Evolutionary conservation across 1,284 basidiomycete genomes (phyloP), one percentile per base, ranked within the genome.

Genomic region (Apiotrichum brassicae): DNA sequence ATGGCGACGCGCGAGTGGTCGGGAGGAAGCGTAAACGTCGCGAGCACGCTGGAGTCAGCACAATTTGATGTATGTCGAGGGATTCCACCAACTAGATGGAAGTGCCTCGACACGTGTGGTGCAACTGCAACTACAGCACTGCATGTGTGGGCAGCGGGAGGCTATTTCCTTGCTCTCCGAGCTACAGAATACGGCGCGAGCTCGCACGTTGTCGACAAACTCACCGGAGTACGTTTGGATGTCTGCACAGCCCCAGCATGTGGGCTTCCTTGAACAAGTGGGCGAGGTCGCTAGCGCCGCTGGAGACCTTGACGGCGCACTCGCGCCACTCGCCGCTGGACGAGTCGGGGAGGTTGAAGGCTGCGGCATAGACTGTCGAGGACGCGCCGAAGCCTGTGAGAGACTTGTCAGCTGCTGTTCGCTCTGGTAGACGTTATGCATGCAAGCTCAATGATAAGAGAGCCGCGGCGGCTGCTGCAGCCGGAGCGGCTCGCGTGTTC

Each of bases 251-350:
- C 6, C 54, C 52, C 19, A 70, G 58, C 30, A 71, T 43, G 23
- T 60, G 51, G 4, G 63, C 57, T 45, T 71, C 69, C 23, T 57
- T 60, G 44, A 56, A 58, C 25, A 70, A 46, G 51, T 61, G 62
- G 6, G 55, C 55, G 6, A 64, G 50, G 48, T 68, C 63, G 13
- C 60, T 56, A 48, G 63, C 58, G 11, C 54, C 53, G n/a, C 52
- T 58, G 3, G 67, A 68, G 22, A 71, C 57, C 51, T 71, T 71
- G 56, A 70, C 60, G 3, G 67, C 66, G 49, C 69, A 71, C 33
- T 38, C 38, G 18, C 44, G 19, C 51, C 51, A 54, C 23, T 53
- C 49, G 49, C 33, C 51, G 4, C 35, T 16, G n/a, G 25, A 1
- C 14, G 48, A 39, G 24, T 38, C 13, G 14, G 56, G 49, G 22